phyloP scores from a whole-genome alignment of 2,329 filamentous ascomycete genomes.

The Fusarium odoratissimum region DNA sequence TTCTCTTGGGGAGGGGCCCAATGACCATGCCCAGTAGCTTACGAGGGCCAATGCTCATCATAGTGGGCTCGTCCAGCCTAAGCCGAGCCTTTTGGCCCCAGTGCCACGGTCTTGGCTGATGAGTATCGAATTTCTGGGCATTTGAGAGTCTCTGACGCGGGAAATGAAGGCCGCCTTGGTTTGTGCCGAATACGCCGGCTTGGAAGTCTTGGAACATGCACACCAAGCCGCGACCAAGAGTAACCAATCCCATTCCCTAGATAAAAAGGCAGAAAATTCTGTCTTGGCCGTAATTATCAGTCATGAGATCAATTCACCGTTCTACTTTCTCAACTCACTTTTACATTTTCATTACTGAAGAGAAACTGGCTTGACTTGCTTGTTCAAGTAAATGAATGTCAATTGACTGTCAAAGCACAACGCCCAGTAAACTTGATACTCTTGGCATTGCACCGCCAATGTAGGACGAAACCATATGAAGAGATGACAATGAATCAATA shows the following conservation, averaged over 20 bases:
- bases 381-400: neutral
- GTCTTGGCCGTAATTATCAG: slow-evolving; percentile 23
- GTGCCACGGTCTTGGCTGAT: slow-evolving; percentile 45
- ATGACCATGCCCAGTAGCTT: slow-evolving; percentile 18
- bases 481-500: slow-evolving; percentile 27
- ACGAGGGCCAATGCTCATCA: slow-evolving; percentile 35
- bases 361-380: neutral
- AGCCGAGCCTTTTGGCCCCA: slow-evolving; percentile 38
- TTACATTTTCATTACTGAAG: neutral
- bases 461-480: slow-evolving; percentile 31
- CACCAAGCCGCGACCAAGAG: slow-evolving; percentile 23
- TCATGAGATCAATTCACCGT: neutral
- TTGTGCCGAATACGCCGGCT: slow-evolving; percentile 45
- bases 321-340: neutral
- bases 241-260: neutral
- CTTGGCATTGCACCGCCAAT: slow-evolving; percentile 36
- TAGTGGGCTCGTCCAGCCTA: slow-evolving; percentile 20
- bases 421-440: slow-evolving; percentile 30
- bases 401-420: slow-evolving; percentile 14
- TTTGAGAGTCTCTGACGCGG: slow-evolving; percentile 29
- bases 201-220: slow-evolving; percentile 41
- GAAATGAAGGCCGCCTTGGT: slow-evolving; percentile 43
- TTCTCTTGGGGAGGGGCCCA: slow-evolving; percentile 6
- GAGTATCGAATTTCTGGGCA: slow-evolving; percentile 40
- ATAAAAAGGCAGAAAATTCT: slow-evolving; percentile 22